Evolutionary conservation across 2,329 filamentous ascomycete species (phyloP).

Genomic region (Lachnellula hyalina): DNA sequence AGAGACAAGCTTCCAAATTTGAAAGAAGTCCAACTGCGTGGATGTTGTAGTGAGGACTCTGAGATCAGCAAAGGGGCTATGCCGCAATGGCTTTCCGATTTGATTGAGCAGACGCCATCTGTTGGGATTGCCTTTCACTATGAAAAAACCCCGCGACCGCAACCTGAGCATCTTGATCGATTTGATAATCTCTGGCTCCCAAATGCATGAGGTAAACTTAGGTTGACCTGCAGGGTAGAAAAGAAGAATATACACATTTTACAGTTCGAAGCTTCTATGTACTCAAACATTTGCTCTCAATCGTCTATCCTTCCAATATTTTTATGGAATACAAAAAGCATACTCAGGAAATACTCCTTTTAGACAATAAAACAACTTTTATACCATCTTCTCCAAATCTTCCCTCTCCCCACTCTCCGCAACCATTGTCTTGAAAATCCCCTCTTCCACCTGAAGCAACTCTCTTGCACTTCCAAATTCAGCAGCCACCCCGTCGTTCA

Average conservation of each 20-base stretch:
- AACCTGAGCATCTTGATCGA: neutral
- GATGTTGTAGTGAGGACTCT: neutral
- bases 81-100: neutral
- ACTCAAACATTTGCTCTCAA: too few species aligned
- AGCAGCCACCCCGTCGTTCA: constrained; percentile 79
- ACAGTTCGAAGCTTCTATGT: too few species aligned
- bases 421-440: neutral
- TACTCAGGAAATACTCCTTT: too few species aligned
- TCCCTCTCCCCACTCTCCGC: neutral
- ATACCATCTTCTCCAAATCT: neutral
- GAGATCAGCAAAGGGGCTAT: neutral
- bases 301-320: too few species aligned
- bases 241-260: too few species aligned
- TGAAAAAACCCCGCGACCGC: neutral
- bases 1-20: neutral
- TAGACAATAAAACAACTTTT: neutral
- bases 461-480: constrained; percentile 57
- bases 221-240: too few species aligned
- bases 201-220: too few species aligned
- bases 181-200: too few species aligned
- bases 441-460: neutral
- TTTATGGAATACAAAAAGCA: too few species aligned
- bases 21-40: neutral
- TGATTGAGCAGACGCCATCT: neutral
- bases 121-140: neutral